A percentile compares a stretch with the other conserved stretches of the same genome.
These are phyloP conservation scores for Sarcodon sp. DNA, from an alignment of 768 basidiomycete species.

Conservation along the genomic window DNA sequence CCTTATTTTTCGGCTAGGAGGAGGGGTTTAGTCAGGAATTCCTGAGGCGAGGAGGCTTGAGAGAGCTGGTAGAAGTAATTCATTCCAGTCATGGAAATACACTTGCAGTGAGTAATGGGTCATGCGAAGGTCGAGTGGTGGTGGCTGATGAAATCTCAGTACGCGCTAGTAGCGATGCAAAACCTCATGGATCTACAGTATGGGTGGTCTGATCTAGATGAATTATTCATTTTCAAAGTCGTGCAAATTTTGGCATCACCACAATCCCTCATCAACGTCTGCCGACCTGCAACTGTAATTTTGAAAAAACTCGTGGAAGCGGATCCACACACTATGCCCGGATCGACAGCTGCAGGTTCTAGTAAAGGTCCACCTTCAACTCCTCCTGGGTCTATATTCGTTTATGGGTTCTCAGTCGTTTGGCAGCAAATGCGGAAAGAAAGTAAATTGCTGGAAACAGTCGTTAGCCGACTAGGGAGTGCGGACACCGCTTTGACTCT, in stretches of 20 bases:
- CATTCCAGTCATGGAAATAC: conserved; percentile 63
- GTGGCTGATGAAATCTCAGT: conserved; percentile 28
- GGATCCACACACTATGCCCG: conserved; percentile 57
- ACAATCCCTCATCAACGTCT: conserved; percentile 75
- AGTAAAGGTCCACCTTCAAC: conserved; percentile 39
- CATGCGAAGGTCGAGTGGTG: no score
- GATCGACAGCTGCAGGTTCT: conserved; percentile 42
- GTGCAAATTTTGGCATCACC: conserved; percentile 70
- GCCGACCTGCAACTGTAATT: conserved; percentile 83
- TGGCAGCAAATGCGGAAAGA: conserved; percentile 75
- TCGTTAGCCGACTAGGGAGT: conserved; percentile 68
- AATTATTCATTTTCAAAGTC: conserved; percentile 62
- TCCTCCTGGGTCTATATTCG: conserved; percentile 63
- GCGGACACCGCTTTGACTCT: conserved; percentile 80
- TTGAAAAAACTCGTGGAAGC: conserved; percentile 85
- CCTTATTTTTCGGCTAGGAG: conserved; percentile 35
- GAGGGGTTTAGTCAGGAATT: conserved; percentile 77
- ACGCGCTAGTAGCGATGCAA: conserved; percentile 76
- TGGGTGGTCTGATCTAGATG: conserved; percentile 67
- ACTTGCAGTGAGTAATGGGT: conserved; percentile 47
- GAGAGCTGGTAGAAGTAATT: conserved; percentile 60
- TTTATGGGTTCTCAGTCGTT: conserved; percentile 75
- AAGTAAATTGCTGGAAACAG: conserved; percentile 59
- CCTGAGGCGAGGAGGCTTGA: conserved; percentile 56
- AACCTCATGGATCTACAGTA: conserved; percentile 80